phyloP scores from a whole-genome alignment of 2,329 filamentous ascomycete species.

The Sporothrix inflata region DNA sequence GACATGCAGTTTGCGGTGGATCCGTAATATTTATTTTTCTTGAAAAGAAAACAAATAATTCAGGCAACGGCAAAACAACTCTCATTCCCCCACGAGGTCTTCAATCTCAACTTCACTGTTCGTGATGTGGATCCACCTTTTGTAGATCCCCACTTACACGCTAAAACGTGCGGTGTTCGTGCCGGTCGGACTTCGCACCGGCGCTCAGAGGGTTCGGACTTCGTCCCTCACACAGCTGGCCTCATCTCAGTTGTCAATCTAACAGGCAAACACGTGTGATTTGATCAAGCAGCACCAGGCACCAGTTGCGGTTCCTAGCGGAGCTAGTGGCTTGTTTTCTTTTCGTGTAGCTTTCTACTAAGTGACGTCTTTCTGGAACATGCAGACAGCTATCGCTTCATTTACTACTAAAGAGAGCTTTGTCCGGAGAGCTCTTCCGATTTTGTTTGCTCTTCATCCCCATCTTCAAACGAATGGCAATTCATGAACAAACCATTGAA shows the following conservation, averaged over 20 bases:
- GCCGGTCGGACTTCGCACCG: constrained; percentile 16
- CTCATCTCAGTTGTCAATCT: neutral
- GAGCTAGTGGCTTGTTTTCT: no score
- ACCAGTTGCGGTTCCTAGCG: neutral
- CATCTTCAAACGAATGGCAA: neutral
- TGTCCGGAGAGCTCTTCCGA: neutral
- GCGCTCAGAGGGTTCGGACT: neutral
- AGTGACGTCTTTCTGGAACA: neutral
- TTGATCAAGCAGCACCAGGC: no score
- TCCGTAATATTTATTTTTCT: neutral
- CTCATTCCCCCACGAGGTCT: neutral
- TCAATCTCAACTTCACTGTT: neutral
- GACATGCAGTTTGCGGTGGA: constrained; percentile 18
- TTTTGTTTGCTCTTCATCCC: neutral
- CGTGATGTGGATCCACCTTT: neutral
- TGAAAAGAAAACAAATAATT: neutral
- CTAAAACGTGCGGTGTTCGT: constrained; percentile 18
- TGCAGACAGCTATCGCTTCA: no score
- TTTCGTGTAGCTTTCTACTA: neutral
- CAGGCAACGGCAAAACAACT: neutral
- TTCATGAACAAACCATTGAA: neutral
- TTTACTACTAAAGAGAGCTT: constrained; percentile 8
- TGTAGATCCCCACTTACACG: neutral
- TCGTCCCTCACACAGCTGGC: neutral
- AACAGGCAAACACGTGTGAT: neutral